Evolutionary conservation across 2,329 filamentous ascomycete species (phyloP).

Genomic region (Coniochaeta ligniaria): DNA sequence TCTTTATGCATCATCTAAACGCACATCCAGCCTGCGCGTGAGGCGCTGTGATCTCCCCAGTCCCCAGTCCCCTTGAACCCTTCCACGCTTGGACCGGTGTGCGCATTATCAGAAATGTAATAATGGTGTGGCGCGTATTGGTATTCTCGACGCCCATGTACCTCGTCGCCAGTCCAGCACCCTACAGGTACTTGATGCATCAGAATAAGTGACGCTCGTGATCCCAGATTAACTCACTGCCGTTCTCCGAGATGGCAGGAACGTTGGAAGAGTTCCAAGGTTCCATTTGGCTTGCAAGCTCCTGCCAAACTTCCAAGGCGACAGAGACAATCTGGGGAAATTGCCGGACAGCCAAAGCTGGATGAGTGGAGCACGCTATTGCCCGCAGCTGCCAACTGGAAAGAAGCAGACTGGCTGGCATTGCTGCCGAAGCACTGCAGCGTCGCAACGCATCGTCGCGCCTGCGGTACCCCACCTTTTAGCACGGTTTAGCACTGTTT

Average conservation of each 20-base stretch:
- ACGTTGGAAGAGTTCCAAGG: not conserved
- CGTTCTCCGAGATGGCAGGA: not conserved
- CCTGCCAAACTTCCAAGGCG: not conserved
- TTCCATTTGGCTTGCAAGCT: no score
- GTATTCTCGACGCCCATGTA: not conserved
- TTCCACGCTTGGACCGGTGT: not conserved
- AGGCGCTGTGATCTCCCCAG: not conserved
- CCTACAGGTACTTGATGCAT: not conserved
- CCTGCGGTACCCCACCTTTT: not conserved
- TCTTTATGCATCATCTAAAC: slow-evolving; percentile 1
- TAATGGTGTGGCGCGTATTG: not conserved
- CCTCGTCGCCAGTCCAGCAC: not conserved
- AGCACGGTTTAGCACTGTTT: not conserved
- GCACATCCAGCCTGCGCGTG: not conserved
- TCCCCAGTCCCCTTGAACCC: not conserved
- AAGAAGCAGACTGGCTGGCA: not conserved
- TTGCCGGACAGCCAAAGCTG: not conserved
- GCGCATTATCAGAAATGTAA: not conserved
- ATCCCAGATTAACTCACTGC: not conserved
- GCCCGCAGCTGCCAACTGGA: not conserved
- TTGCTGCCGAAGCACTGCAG: not conserved
- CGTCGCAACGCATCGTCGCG: not conserved
- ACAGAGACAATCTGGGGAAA: not conserved
- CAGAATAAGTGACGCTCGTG: not conserved
- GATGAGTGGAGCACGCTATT: not conserved